A percentile compares a stretch with the other conserved stretches of the same genome.
phyloP scores from a whole-genome alignment of 2,329 filamentous ascomycete species.

The Mycogone perniciosa region DNA sequence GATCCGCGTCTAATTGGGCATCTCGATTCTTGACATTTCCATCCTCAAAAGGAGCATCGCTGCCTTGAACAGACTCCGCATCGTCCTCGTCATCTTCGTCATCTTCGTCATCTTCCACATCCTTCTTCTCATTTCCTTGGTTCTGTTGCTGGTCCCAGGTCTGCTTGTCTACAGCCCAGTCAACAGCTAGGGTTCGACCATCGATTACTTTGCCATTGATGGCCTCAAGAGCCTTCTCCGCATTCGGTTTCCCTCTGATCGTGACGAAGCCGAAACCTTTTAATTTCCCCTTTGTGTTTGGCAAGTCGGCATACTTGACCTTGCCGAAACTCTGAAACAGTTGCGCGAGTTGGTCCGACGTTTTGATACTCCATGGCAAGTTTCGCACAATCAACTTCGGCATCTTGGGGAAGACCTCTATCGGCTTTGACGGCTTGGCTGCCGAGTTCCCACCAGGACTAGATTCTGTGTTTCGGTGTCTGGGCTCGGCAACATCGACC shows the following conservation, averaged over 20 bases:
- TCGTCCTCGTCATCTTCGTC: constrained; percentile 28
- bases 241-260: constrained; percentile 80
- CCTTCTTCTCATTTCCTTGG: constrained; percentile 29
- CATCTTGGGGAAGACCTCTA: constrained; percentile 45
- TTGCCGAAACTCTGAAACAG: constrained; percentile 88
- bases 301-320: constrained; percentile 79
- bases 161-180: constrained; percentile 92
- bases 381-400: constrained; percentile 87
- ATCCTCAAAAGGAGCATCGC: constrained; percentile 21
- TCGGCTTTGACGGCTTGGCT: constrained; percentile 51
- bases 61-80: constrained; percentile 22
- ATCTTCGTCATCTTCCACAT: constrained; percentile 30
- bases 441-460: constrained; percentile 32
- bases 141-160: constrained; percentile 66
- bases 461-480: constrained; percentile 59
- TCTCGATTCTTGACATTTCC: constrained; percentile 33
- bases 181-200: constrained; percentile 81
- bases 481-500: constrained; percentile 80
- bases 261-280: constrained; percentile 92
- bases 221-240: constrained; percentile 75
- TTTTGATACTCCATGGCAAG: constrained; percentile 92
- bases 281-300: constrained; percentile 68
- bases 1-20: constrained; percentile 37
- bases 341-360: constrained; percentile 67
- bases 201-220: constrained; percentile 89